Conservation (phyloP, 768 basidiomycete species). For the Clathrus columnatus region DNA sequence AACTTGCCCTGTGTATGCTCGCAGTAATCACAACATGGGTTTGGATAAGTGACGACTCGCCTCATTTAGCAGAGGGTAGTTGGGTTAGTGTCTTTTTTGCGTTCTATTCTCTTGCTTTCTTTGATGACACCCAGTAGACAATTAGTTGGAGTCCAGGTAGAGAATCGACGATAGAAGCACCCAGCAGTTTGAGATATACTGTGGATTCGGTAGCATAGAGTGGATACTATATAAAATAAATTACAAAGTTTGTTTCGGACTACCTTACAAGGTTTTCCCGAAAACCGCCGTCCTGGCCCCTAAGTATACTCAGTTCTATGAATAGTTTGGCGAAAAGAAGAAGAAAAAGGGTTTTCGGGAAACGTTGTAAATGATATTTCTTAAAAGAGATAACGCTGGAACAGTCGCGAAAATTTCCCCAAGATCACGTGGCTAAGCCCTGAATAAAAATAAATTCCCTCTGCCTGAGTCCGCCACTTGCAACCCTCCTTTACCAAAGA, state of each 20-base stretch:
- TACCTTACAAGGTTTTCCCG: too few relatives aligned
- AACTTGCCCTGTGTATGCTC: constrained; percentile 52
- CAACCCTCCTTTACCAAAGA: not conserved
- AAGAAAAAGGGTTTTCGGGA: not conserved
- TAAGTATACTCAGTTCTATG: too few relatives aligned
- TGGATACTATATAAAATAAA: not conserved
- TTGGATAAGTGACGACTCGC: constrained; percentile 34
- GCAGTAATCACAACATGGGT: constrained; percentile 48
- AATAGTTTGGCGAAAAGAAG: not conserved
- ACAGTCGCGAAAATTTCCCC: constrained; percentile 6
- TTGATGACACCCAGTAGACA: not conserved
- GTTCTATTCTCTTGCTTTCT: not conserved
- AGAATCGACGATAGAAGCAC: not conserved
- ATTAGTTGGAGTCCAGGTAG: not conserved
- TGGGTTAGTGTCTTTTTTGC: constrained; percentile 23
- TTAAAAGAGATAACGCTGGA: constrained; percentile 7
- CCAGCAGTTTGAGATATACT: not conserved
- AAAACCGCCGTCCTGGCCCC: too few relatives aligned
- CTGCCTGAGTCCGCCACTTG: not conserved
- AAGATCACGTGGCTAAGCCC: not conserved
- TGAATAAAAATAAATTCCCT: too few relatives aligned
- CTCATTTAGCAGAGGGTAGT: constrained; percentile 24
- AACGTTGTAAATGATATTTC: too few relatives aligned
- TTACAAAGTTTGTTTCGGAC: not conserved
- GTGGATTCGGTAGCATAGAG: not conserved